These are phyloP conservation scores for Ophiostoma ulmi DNA, from an alignment of 2,329 filamentous ascomycete species.

Conservation along the genomic window DNA sequence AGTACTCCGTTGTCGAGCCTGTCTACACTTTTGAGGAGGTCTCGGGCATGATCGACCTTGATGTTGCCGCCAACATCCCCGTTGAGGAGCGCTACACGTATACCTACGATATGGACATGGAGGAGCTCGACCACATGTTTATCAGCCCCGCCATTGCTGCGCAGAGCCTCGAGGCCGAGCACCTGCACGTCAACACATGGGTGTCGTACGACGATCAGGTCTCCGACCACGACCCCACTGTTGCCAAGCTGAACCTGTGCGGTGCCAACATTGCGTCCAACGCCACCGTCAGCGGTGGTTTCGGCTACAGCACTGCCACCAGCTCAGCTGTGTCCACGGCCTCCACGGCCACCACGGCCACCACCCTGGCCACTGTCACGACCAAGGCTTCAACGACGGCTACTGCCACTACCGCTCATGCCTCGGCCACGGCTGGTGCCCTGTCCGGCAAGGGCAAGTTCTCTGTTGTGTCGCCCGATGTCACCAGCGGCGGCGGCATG, in stretches of 20 bases:
- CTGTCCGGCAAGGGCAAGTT: slow-evolving; percentile 25
- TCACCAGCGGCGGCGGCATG: slow-evolving; percentile 28
- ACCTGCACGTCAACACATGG: slow-evolving; percentile 69
- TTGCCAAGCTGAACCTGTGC: slow-evolving; percentile 60
- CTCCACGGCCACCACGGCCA: slow-evolving; percentile 17
- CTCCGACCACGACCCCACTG: slow-evolving; percentile 65
- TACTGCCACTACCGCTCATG: neutral
- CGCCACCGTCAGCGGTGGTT: slow-evolving; percentile 10
- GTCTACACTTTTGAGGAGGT: slow-evolving; percentile 48
- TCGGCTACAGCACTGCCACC: neutral
- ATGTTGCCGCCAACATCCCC: slow-evolving; percentile 51
- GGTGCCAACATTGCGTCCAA: slow-evolving; percentile 18
- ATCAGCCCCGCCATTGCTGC: slow-evolving; percentile 50
- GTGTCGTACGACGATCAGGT: slow-evolving; percentile 50
- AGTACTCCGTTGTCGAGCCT: slow-evolving; percentile 60
- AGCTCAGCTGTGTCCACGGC: neutral
- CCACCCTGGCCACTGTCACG: slow-evolving; percentile 14
- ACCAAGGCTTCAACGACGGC: slow-evolving; percentile 10
- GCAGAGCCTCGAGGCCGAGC: slow-evolving; percentile 48
- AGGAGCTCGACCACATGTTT: slow-evolving; percentile 67
- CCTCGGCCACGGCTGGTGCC: slow-evolving; percentile 13
- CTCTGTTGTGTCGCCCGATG: slow-evolving; percentile 18
- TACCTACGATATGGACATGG: slow-evolving; percentile 62
- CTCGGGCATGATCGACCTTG: slow-evolving; percentile 57
- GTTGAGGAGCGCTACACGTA: slow-evolving; percentile 63